Base-by-base conservation (phyloP, 225 moss, liverwort and hornwort species). In the Antitrichia curtipendula region DNA sequence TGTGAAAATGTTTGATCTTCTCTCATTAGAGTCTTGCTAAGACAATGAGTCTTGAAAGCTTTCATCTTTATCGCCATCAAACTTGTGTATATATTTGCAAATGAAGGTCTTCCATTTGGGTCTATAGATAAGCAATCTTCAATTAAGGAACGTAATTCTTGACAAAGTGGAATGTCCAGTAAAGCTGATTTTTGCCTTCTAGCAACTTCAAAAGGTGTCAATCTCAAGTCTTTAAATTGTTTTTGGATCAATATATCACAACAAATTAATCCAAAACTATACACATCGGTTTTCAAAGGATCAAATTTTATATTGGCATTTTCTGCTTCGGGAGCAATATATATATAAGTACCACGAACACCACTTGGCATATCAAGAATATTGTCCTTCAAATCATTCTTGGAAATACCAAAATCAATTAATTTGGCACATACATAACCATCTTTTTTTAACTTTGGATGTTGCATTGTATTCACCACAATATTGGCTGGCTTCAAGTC, bases 301-400 rank as follows among this genome's bases (percentile, higher is more conserved):
- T 68, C 38, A 1, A 68, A 23, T 8, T 68, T 23, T 11, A 7
- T 0, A 14, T 69, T 8, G 2, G 40, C 2, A 24, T 40, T 40
- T 0, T 0, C 0, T 69, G 2, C 69, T 40, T 40, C 23, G 0
- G 23, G 38, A 22, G 68, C 68, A 0, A 38, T 38, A 13, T 68
- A 68, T 38, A 0, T 0, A 23, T 0, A 1, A 38, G 38, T 68
- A 0, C 68, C 68, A 23, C 4, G 1, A 23, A 23, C 4, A 12
- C 38, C 7, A 0, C 40, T 69, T 40, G 69, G 69, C 8, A 40
- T 6, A 13, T 0, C 24, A 40, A 13, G 24, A 18, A 28, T 28
- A 60, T 60, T 28, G 36, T 18, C 64, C 19, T 64, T 64, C 64
- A 64, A 3, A 34, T 64, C 64, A 34, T 19, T 64, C 3, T 34